phyloP scores from a whole-genome alignment of 2,329 filamentous ascomycete genomes.

The Penicillium griseofulvum region DNA sequence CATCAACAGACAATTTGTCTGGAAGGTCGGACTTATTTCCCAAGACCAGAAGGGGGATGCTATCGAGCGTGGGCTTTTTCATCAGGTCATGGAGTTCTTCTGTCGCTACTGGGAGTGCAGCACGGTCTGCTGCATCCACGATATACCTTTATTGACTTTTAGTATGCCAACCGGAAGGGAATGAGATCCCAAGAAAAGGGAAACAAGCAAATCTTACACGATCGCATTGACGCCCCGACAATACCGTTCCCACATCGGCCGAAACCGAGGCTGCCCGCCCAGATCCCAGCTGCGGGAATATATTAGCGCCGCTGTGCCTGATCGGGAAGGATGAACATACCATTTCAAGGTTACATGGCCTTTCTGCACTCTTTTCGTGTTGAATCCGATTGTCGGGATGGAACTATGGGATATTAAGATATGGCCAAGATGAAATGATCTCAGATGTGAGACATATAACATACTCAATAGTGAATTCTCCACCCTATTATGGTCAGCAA shows the following conservation, averaged over 20 bases:
- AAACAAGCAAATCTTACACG: constrained; percentile 55
- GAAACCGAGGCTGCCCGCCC: constrained; percentile 92
- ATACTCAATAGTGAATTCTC: constrained; percentile 98
- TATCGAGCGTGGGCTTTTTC: constrained; percentile 76
- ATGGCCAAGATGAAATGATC: neutral
- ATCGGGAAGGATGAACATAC: constrained; percentile 41
- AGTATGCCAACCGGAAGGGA: neutral
- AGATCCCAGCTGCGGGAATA: constrained; percentile 73
- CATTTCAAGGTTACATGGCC: constrained; percentile 98
- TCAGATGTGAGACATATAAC: constrained; percentile 39
- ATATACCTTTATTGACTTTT: constrained; percentile 64
- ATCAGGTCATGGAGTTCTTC: constrained; percentile 91
- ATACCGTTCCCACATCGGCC: constrained; percentile 99
- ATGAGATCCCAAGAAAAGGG: neutral
- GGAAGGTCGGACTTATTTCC: constrained; percentile 96
- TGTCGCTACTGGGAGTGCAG: constrained; percentile 76
- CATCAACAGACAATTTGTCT: constrained; percentile 88
- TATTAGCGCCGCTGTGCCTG: constrained; percentile 9
- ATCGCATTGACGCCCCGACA: constrained; percentile 97
- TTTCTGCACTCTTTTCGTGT: constrained; percentile 97
- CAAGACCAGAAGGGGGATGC: constrained; percentile 88
- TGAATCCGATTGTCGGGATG: constrained; percentile 97
- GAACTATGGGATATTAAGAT: constrained; percentile 61
- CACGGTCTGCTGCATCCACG: constrained; percentile 87
- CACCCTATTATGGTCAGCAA: constrained; percentile 61